Evolutionary conservation across 164 flowering plant species (phyloP), one percentile per base, ranked within the genome.

Genomic region (Kalanchoe fedtschenkoi): DNA sequence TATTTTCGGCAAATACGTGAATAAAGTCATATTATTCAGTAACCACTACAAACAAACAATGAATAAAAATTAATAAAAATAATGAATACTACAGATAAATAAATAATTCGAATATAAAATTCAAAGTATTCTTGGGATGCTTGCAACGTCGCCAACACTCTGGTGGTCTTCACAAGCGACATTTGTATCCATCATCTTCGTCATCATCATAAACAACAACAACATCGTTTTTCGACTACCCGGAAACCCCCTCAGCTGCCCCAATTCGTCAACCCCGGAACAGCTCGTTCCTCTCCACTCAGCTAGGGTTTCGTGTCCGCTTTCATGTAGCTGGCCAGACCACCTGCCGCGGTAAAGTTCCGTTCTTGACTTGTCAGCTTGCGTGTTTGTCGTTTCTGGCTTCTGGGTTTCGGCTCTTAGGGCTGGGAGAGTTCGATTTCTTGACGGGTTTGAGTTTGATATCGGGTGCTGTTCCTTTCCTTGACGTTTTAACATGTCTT

Each of bases 111-210:
- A 19, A 6, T 44, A 44, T 17, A 1, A n/a, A 44, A 44, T 44
- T 1, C 5, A 11, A 44, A n/a, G 15, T 10, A 51, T 11, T 4
- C 10, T 51, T 30, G 4, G 56, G 56, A 51, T 24, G 56, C 32
- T 51, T 51, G 56, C 32, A 51, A 51, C 51, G 51, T 44, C 26
- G 56, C 32, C 15, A 51, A 26, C 56, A 26, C 56, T 51, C 32
- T 51, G 56, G 32, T 51, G 56, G 56, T 51, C 56, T 51, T 51
- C 56, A 51, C 32, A 51, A 51, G 56, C 56, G 56, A 51, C 56
- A 51, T 51, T 51, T 51, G 56, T 51, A 51, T 51, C 17, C 56
- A 26, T 51, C 56, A 10, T 51, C 56, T 24, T 26, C 33, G 22
- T 51, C 56, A 51, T 51, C 56, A 47, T 6, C 29, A 46, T 21